Conservation (phyloP, 306 rosid genomes). For the Begonia loranthoides region DNA sequence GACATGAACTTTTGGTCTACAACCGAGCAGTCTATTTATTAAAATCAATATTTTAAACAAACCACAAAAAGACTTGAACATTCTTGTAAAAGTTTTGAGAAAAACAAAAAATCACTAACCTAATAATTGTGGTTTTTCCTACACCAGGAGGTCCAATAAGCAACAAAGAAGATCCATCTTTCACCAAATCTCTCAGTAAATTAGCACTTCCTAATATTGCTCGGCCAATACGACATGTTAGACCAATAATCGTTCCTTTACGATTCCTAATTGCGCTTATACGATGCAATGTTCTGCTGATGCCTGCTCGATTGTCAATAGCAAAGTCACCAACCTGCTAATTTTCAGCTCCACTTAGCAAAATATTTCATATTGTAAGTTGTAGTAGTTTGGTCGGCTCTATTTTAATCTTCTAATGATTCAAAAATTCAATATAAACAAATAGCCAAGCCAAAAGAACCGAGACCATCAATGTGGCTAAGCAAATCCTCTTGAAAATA, state of each 20-base stretch:
- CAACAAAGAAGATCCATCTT: constrained; percentile 81
- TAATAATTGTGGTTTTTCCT: constrained; percentile 87
- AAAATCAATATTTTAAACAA: too few species aligned
- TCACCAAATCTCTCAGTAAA: constrained; percentile 73
- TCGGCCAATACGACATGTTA: constrained; percentile 92
- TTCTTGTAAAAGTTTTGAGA: too few species aligned
- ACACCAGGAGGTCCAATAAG: constrained; percentile 98
- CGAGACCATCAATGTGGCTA: too few species aligned
- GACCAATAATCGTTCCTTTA: constrained; percentile 75
- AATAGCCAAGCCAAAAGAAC: too few species aligned
- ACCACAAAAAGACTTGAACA: too few species aligned
- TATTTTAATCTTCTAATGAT: too few species aligned
- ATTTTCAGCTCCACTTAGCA: constrained; percentile 4
- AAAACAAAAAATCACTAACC: constrained; percentile 28
- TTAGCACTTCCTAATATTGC: constrained; percentile 80
- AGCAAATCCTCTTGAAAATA: too few species aligned
- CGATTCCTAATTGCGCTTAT: constrained; percentile 93
- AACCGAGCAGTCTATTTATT: too few species aligned
- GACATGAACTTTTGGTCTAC: too few species aligned
- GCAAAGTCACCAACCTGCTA: constrained; percentile 91
- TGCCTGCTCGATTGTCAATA: constrained; percentile 85
- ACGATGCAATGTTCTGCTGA: constrained; percentile 86
- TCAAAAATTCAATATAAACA: too few species aligned
- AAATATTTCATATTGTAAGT: too few species aligned
- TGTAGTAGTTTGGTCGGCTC: too few species aligned